Conservation (phyloP, 1,284 basidiomycete genomes). For the Cutaneotrichosporon arboriforme region DNA sequence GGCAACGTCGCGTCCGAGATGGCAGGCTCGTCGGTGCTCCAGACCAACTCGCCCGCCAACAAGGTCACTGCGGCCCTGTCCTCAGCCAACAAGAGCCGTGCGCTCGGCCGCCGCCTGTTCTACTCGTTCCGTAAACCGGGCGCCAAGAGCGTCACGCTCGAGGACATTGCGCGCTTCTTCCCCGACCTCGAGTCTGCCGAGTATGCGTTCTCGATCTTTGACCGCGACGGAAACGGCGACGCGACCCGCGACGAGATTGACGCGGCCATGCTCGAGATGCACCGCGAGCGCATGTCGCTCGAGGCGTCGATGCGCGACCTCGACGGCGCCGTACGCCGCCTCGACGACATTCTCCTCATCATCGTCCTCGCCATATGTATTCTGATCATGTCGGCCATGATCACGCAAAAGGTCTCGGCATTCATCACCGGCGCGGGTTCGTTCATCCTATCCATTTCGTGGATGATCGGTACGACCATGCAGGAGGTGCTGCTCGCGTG, state of each 20-base stretch:
- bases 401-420: slow-evolving; percentile 66
- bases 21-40: slow-evolving; percentile 64
- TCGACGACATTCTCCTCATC: slow-evolving; percentile 50
- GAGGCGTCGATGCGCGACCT: slow-evolving; percentile 85
- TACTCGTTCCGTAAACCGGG: slow-evolving; percentile 73
- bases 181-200: slow-evolving; percentile 61
- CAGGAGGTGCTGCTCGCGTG: slow-evolving; percentile 51
- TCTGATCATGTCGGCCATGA: slow-evolving; percentile 67
- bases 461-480: slow-evolving; percentile 71
- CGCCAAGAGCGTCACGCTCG: slow-evolving; percentile 58
- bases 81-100: slow-evolving; percentile 74
- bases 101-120: slow-evolving; percentile 76
- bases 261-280: slow-evolving; percentile 72
- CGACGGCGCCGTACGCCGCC: slow-evolving; percentile 76
- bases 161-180: slow-evolving; percentile 72
- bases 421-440: slow-evolving; percentile 76
- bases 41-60: slow-evolving; percentile 79
- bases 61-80: slow-evolving; percentile 73
- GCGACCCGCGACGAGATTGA: slow-evolving; percentile 68
- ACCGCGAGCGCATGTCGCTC: slow-evolving; percentile 76
- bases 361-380: slow-evolving; percentile 59
- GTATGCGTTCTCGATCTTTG: slow-evolving; percentile 66
- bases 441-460: slow-evolving; percentile 75
- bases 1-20: slow-evolving; percentile 59
- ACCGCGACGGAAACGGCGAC: slow-evolving; percentile 78